Base-by-base conservation (phyloP, 2,329 filamentous ascomycete species). In the Teratosphaeria epicoccoides region DNA sequence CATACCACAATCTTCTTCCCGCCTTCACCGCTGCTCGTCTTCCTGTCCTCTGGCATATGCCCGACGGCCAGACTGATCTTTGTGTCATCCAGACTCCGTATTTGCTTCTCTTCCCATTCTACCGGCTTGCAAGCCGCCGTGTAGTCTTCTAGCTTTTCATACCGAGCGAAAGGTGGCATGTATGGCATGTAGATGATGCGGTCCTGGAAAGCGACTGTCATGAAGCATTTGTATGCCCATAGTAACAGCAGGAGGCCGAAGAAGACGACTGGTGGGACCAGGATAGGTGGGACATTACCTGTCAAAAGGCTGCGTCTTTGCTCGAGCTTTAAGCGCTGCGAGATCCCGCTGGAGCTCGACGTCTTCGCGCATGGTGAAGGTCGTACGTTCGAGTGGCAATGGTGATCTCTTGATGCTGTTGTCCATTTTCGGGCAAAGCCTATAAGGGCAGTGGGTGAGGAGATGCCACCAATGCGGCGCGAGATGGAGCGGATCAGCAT, bases 111-210 rank as follows among this genome's bases (percentile, higher is more conserved):
- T n/a, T 73, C 67, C 87, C 87, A 91, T 37, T 63, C 54, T n/a
- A 89, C 72, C 0, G 80, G 81, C 24, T 70, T 71, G 57, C 83
- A 87, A 33, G 77, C 73, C 3, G 66, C 64, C 24, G 71, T 71
- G 63, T 87, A 88, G 59, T 85, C 80, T 2, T 71, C 70, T 33
- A 90, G 83, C 52, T 70, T 81, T 70, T 89, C 83, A 23, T 76
- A 74, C 14, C 85, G 76, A 0, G 85, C 62, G 49, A 84, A 84
- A 2, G 85, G 85, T 17, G 85, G 85, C 48, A 89, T 69, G 45
- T 83, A 84, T 0, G 86, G 84, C 72, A 88, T 88, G 68, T 89
- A 90, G 53, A 90, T 85, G 63, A 90, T 87, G 63, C 84, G 84
- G 63, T 90, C 87, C 68, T 90, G 87, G 64, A 89, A 85, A 4